These are phyloP conservation scores for Phytophthora pisi DNA, from an alignment of 352 stramenopile species.

Conservation along the genomic window DNA sequence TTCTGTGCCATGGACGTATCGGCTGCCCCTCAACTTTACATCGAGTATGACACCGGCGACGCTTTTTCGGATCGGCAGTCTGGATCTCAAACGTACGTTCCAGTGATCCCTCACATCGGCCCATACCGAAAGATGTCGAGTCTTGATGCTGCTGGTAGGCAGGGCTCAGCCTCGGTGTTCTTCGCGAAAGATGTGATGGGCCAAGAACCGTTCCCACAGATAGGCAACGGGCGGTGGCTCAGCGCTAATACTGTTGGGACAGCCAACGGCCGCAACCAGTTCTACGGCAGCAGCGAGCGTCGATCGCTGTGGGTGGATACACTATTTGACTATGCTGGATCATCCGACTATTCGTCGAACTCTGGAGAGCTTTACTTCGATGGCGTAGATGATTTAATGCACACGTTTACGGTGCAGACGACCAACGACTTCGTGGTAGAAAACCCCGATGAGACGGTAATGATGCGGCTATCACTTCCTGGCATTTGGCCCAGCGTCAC, in stretches of 20 bases:
- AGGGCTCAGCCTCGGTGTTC: conserved; percentile 49
- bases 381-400: conserved; percentile 37
- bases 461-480: conserved; percentile 90
- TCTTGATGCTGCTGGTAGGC: conserved; percentile 51
- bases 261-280: conserved; percentile 88
- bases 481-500: conserved; percentile 92
- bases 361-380: conserved; percentile 74
- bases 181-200: conserved; percentile 60
- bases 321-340: conserved; percentile 89
- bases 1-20: conserved; percentile 75
- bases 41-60: conserved; percentile 80
- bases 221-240: conserved; percentile 67
- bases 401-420: conserved; percentile 84
- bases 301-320: conserved; percentile 79
- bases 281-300: conserved; percentile 88
- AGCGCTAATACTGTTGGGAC: conserved; percentile 72
- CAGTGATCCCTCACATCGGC: conserved; percentile 48
- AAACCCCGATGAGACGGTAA: conserved; percentile 90
- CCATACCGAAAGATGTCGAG: conserved; percentile 69
- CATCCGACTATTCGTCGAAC: conserved; percentile 88
- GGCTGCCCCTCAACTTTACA: conserved; percentile 49
- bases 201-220: conserved; percentile 80
- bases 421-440: conserved; percentile 92
- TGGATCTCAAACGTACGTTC: conserved; percentile 48
- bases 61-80: conserved; percentile 65